Conservation (phyloP, 2,329 filamentous ascomycete genomes). For the Domatiomyces globalis region DNA sequence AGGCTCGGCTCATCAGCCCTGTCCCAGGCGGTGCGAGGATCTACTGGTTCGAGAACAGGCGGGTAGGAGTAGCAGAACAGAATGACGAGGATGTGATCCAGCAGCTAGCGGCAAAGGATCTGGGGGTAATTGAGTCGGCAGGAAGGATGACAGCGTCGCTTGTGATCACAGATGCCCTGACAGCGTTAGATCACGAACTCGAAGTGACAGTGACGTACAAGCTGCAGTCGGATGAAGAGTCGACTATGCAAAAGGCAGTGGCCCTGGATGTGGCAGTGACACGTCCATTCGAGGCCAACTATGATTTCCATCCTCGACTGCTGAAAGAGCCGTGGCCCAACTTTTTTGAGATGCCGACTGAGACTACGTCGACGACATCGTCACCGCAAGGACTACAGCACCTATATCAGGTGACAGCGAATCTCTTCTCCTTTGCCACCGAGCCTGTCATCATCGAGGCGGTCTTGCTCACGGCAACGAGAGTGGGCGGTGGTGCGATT, state of each 20-base stretch:
- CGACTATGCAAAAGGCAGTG: slow-evolving; percentile 61
- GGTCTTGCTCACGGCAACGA: slow-evolving; percentile 48
- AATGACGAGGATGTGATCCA: slow-evolving; percentile 18
- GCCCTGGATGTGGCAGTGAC: slow-evolving; percentile 58
- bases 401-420: slow-evolving; percentile 63
- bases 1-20: slow-evolving; percentile 51
- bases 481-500: slow-evolving; percentile 47
- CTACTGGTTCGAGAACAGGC: slow-evolving; percentile 25
- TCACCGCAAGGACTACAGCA: slow-evolving; percentile 51
- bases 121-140: slow-evolving; percentile 21
- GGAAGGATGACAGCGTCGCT: slow-evolving; percentile 23
- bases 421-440: slow-evolving; percentile 59
- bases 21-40: slow-evolving; percentile 33
- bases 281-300: slow-evolving; percentile 80
- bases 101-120: slow-evolving; percentile 1
- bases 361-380: slow-evolving; percentile 5
- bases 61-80: slow-evolving; percentile 20
- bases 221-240: slow-evolving; percentile 63
- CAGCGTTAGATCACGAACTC: slow-evolving; percentile 49
- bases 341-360: slow-evolving; percentile 44
- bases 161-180: slow-evolving; percentile 39
- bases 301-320: slow-evolving; percentile 68
- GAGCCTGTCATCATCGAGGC: slow-evolving; percentile 49
- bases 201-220: slow-evolving; percentile 64
- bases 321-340: slow-evolving; percentile 73